These are phyloP conservation scores for Boletus rubescentipes DNA, from an alignment of 768 basidiomycete species.

Conservation along the genomic window DNA sequence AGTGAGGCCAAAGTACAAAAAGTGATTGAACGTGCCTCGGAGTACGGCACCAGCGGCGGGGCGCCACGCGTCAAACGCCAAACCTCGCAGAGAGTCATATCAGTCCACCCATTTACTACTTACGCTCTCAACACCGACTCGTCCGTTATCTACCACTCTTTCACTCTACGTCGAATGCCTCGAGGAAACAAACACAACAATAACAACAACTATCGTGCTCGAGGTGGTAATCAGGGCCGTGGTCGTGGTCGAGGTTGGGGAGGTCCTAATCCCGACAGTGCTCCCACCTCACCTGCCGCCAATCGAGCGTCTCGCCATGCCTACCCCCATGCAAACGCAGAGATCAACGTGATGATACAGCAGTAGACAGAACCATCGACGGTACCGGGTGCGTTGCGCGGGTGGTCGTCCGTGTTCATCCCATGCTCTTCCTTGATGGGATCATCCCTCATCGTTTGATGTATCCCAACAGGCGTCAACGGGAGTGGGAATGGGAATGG, in stretches of 20 bases:
- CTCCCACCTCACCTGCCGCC: neutral
- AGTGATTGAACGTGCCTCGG: no score
- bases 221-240: slow-evolving; percentile 24
- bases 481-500: neutral
- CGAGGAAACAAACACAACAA: slow-evolving; percentile 15
- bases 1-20: no score
- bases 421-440: neutral
- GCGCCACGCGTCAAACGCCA: no score
- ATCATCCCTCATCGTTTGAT: slow-evolving; percentile 5
- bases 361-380: slow-evolving; percentile 15
- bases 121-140: neutral
- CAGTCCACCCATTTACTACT: no score
- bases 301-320: slow-evolving; percentile 1
- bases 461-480: neutral
- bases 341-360: slow-evolving; percentile 27
- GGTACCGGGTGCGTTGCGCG: slow-evolving; percentile 15
- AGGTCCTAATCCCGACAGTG: neutral
- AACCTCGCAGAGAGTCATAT: no score
- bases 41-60: no score
- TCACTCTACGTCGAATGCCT: slow-evolving; percentile 19
- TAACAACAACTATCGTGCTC: slow-evolving; percentile 21
- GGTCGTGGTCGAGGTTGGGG: slow-evolving; percentile 23
- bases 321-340: slow-evolving; percentile 20
- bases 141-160: slow-evolving; percentile 2
- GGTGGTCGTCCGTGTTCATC: slow-evolving; percentile 1